Percentiles rank a stretch among this genome's conserved stretches.
Evolutionary conservation across 2,329 filamentous ascomycete genomes (phyloP).

Genomic region (Colletotrichum plurivorum): DNA sequence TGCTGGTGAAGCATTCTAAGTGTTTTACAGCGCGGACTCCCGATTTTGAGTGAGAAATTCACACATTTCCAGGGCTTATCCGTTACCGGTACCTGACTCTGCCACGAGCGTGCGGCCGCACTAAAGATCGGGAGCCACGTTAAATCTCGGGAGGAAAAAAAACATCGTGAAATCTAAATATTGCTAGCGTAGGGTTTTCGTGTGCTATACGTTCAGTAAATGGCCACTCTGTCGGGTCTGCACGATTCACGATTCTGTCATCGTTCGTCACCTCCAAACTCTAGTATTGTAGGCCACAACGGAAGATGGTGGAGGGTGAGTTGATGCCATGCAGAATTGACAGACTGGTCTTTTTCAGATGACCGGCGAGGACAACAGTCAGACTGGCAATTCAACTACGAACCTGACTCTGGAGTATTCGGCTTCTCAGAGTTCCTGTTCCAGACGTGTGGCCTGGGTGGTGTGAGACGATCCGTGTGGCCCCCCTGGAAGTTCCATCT

Average conservation of each 20-base stretch:
- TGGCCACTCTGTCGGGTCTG: background rate
- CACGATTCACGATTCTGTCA: background rate
- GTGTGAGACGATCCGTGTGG: slow-evolving; percentile 20
- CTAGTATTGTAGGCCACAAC: background rate
- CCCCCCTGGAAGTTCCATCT: background rate
- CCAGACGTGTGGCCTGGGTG: slow-evolving; percentile 23
- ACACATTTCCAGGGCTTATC: background rate
- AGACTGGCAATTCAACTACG: background rate
- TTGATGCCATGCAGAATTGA: slow-evolving; percentile 4
- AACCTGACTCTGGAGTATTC: slow-evolving; percentile 27
- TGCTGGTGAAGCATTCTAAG: background rate
- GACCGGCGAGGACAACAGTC: slow-evolving; percentile 12
- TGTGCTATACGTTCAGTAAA: background rate
- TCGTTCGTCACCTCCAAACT: slow-evolving; percentile 1
- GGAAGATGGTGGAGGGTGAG: background rate
- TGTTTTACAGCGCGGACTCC: background rate
- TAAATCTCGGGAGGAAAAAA: no score
- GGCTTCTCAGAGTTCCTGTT: slow-evolving; percentile 38
- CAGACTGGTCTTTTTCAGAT: slow-evolving; percentile 27
- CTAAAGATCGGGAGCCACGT: no score
- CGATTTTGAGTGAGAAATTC: background rate
- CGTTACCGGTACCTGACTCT: background rate
- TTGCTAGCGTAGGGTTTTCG: background rate
- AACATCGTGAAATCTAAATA: background rate
- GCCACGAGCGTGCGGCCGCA: background rate